phyloP scores from a whole-genome alignment of 129 eudicot species.

The Pseudognaphalium luteoalbum region DNA sequence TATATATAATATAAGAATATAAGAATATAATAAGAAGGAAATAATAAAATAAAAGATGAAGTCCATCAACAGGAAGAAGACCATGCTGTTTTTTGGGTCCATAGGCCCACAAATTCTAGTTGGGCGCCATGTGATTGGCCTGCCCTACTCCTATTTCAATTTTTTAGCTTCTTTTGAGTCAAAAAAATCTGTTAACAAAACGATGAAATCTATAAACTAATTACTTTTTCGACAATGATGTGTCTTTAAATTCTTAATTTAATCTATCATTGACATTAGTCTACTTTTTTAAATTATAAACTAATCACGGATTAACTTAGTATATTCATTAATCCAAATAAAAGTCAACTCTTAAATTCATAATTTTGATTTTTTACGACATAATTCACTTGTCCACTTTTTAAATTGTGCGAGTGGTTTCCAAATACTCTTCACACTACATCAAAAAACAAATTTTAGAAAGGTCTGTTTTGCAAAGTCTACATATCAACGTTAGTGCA shows the following conservation, averaged over 20 bases:
- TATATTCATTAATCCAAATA: not conserved
- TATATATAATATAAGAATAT: not conserved
- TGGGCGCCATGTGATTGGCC: conserved; percentile 39
- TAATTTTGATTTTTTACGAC: not conserved
- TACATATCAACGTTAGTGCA: no score
- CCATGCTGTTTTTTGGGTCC: conserved; percentile 40
- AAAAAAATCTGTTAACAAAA: not conserved
- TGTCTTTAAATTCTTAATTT: not conserved
- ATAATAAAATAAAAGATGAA: conserved; percentile 3
- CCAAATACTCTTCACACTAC: no score
- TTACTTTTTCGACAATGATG: not conserved
- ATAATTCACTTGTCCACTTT: not conserved
- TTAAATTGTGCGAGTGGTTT: not conserved
- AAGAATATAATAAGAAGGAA: no score
- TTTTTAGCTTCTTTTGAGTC: conserved; percentile 16
- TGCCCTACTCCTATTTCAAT: conserved; percentile 35
- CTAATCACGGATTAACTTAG: not conserved
- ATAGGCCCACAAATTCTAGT: conserved; percentile 32
- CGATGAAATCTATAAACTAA: not conserved
- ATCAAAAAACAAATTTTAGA: no score
- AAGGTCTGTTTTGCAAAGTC: no score
- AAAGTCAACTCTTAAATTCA: not conserved
- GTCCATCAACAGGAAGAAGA: conserved; percentile 24
- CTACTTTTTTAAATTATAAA: not conserved
- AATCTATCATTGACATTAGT: not conserved